Evolutionary conservation across 78 protist species (phyloP).

Genomic region (Dictyostelium capitatum): DNA sequence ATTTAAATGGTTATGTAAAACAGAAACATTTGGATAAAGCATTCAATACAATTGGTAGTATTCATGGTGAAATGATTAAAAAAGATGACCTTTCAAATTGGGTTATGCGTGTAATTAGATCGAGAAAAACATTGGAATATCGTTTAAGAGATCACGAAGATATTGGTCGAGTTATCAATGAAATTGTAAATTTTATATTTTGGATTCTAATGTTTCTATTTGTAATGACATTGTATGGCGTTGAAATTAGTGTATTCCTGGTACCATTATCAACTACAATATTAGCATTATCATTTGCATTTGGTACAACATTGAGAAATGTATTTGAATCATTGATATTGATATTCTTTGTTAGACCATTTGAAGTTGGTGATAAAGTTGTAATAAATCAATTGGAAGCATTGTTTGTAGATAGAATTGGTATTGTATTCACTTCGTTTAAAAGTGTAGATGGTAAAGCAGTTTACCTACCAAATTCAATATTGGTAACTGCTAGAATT

Average conservation of each 20-base stretch:
- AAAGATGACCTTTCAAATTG: slow-evolving; percentile 39
- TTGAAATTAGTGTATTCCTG: slow-evolving; percentile 31
- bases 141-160: slow-evolving; percentile 76
- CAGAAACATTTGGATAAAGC: slow-evolving; percentile 47
- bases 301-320: slow-evolving; percentile 61
- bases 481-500: not conserved
- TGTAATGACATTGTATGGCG: slow-evolving; percentile 64
- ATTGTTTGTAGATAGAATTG: slow-evolving; percentile 57
- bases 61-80: slow-evolving; percentile 8
- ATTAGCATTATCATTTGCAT: slow-evolving; percentile 52
- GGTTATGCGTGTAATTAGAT: slow-evolving; percentile 49
- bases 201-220: slow-evolving; percentile 67
- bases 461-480: slow-evolving; percentile 54
- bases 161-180: slow-evolving; percentile 68
- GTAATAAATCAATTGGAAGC: slow-evolving; percentile 32
- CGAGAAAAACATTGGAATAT: slow-evolving; percentile 65
- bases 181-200: slow-evolving; percentile 59
- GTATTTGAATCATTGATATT: slow-evolving; percentile 58
- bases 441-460: slow-evolving; percentile 73
- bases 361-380: slow-evolving; percentile 71
- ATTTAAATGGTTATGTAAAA: slow-evolving; percentile 43
- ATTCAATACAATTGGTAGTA: slow-evolving; percentile 44
- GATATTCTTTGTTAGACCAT: slow-evolving; percentile 73
- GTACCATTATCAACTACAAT: slow-evolving; percentile 65
- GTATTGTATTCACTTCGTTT: slow-evolving; percentile 56